These are phyloP conservation scores for Emydomyces testavorans DNA, from an alignment of 2,329 filamentous ascomycete species.

Conservation along the genomic window DNA sequence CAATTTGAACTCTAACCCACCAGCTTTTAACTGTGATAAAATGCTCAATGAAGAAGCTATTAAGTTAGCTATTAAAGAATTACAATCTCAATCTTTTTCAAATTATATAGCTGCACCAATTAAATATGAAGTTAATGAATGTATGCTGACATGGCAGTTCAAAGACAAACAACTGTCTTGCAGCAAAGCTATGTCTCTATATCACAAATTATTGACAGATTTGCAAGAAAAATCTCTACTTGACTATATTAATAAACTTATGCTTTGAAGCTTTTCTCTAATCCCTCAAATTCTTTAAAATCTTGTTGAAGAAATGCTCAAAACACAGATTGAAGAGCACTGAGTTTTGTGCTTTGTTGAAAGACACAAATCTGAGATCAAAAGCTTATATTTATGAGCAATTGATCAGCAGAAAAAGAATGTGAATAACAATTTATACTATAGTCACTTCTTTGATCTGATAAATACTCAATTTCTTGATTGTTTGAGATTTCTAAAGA, in stretches of 20 bases:
- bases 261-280: not conserved
- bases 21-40: not conserved
- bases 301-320: too few species aligned
- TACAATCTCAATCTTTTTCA: too few species aligned
- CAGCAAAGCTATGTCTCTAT: too few species aligned
- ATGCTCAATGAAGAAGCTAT: conserved; percentile 6
- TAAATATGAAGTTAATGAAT: too few species aligned
- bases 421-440: conserved; percentile 9
- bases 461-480: not conserved
- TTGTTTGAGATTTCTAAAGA: not conserved
- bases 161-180: too few species aligned
- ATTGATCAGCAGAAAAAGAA: conserved; percentile 3
- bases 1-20: not conserved
- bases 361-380: not conserved
- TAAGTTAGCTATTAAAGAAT: conserved; percentile 3
- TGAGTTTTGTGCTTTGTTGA: not conserved
- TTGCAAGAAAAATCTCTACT: too few species aligned
- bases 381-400: conserved; percentile 1
- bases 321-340: not conserved
- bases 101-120: too few species aligned
- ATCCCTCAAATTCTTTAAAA: not conserved
- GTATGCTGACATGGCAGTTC: too few species aligned
- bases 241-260: not conserved
- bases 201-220: too few species aligned
- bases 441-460: conserved; percentile 4